Percentiles rank a stretch among this genome's conserved stretches.
Conservation (phyloP, 768 basidiomycete genomes). For the Lentinula detonsa region DNA sequence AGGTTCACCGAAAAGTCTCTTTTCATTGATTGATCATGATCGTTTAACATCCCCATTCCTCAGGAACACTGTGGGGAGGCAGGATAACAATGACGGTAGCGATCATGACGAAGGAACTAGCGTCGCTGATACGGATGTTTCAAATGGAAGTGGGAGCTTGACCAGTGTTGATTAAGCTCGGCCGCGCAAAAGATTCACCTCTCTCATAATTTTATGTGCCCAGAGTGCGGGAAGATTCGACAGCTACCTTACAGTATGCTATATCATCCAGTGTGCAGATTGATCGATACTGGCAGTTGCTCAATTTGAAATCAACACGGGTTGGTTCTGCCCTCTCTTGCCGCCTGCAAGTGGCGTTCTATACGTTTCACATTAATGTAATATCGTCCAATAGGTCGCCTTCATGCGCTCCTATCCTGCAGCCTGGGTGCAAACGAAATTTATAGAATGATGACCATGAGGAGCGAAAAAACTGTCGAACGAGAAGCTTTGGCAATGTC, state of each 20-base stretch:
- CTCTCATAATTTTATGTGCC: too few relatives aligned
- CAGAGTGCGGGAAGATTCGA: neutral
- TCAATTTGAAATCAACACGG: too few relatives aligned
- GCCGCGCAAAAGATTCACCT: too few relatives aligned
- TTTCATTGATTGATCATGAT: neutral
- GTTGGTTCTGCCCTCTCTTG: too few relatives aligned
- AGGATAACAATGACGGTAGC: neutral
- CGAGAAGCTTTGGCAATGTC: neutral
- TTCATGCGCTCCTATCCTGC: neutral
- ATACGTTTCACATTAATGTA: too few relatives aligned
- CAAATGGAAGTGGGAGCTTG: slow-evolving; percentile 3
- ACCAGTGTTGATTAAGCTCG: slow-evolving; percentile 7
- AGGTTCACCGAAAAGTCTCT: slow-evolving; percentile 4
- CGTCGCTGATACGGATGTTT: slow-evolving; percentile 4
- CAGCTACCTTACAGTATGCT: too few relatives aligned
- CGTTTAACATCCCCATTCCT: neutral
- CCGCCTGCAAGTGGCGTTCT: too few relatives aligned
- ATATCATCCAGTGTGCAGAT: too few relatives aligned
- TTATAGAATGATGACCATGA: neutral
- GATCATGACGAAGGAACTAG: neutral
- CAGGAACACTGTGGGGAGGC: neutral
- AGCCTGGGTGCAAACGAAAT: neutral
- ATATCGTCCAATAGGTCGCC: neutral
- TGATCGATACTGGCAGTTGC: too few relatives aligned
- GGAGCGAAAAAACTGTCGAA: neutral